These are phyloP conservation scores for Chionographis japonica DNA, from an alignment of 106 monocot genomes.

Conservation along the genomic window DNA sequence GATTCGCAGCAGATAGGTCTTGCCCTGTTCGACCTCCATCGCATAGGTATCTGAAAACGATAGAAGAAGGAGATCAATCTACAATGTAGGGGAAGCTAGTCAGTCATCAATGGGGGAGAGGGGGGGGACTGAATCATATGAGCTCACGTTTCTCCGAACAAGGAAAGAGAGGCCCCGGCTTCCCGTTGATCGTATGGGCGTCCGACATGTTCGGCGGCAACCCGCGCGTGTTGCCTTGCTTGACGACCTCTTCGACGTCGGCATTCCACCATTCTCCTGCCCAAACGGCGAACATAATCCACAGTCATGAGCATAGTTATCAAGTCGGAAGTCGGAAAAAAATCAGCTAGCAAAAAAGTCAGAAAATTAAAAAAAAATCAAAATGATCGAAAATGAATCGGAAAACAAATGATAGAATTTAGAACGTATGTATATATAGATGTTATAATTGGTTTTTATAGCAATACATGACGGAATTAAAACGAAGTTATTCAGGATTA, in stretches of 20 bases:
- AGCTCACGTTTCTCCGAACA: slow-evolving; percentile 18
- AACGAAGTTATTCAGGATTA: no score
- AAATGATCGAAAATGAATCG: no score
- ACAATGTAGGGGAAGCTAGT: no score
- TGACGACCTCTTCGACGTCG: slow-evolving; percentile 15
- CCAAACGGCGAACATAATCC: not conserved
- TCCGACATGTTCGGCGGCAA: slow-evolving; percentile 22
- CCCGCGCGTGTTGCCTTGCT: slow-evolving; percentile 12
- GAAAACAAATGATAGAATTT: no score
- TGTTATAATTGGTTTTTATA: no score
- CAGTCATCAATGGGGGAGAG: no score
- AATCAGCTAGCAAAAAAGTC: no score
- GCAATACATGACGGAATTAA: no score
- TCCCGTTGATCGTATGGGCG: slow-evolving; percentile 32
- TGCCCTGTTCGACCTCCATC: slow-evolving; percentile 32
- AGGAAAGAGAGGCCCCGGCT: slow-evolving; percentile 27
- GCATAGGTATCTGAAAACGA: slow-evolving; percentile 26
- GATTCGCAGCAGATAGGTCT: slow-evolving; percentile 36
- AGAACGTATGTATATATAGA: no score
- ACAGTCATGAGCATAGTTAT: no score
- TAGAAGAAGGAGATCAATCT: not conserved
- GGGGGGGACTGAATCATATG: not conserved
- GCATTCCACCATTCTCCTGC: slow-evolving; percentile 29
- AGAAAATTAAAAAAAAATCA: no score
- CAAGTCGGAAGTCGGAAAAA: no score